Percentiles rank a stretch among this genome's conserved stretches.
phyloP scores from a whole-genome alignment of 2,329 filamentous ascomycete species.

The Pseudopithomyces maydicus region DNA sequence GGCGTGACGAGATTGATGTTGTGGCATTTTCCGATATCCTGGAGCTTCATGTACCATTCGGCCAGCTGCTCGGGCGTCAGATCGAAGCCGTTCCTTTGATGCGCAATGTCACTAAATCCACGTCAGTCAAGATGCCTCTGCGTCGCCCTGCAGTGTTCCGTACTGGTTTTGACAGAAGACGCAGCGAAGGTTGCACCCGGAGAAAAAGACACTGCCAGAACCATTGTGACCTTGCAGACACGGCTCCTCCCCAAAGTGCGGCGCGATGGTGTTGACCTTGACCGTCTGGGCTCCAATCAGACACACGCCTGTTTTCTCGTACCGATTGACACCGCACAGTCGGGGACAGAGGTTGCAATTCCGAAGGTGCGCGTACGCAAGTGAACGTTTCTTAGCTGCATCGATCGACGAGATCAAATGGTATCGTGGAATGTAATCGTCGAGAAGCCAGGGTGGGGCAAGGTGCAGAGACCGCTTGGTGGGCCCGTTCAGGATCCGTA shows the following conservation, averaged over 20 bases:
- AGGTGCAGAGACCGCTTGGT: constrained; percentile 52
- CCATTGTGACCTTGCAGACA: constrained; percentile 84
- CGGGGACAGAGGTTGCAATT: constrained; percentile 84
- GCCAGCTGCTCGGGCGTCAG: constrained; percentile 78
- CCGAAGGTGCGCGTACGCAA: constrained; percentile 74
- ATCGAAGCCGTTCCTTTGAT: constrained; percentile 80
- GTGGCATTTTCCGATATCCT: constrained; percentile 79
- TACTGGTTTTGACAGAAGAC: constrained; percentile 44
- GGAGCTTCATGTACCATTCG: constrained; percentile 83
- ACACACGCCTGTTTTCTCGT: constrained; percentile 76
- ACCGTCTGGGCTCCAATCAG: constrained; percentile 74
- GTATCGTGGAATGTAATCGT: constrained; percentile 75
- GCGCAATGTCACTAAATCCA: constrained; percentile 70
- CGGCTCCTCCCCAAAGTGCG: constrained; percentile 74
- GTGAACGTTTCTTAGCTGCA: constrained; percentile 72
- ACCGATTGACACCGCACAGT: constrained; percentile 79
- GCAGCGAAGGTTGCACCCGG: constrained; percentile 75
- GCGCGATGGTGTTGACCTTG: constrained; percentile 83
- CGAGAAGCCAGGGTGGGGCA: constrained; percentile 70
- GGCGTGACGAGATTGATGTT: constrained; percentile 90
- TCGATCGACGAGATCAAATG: constrained; percentile 70
- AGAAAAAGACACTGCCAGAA: constrained; percentile 81
- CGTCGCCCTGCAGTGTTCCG: background rate
- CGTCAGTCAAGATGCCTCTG: background rate
- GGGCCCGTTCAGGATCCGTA: background rate